Conservation (phyloP, 1,284 basidiomycete genomes). For the Athelia psychrophila region DNA sequence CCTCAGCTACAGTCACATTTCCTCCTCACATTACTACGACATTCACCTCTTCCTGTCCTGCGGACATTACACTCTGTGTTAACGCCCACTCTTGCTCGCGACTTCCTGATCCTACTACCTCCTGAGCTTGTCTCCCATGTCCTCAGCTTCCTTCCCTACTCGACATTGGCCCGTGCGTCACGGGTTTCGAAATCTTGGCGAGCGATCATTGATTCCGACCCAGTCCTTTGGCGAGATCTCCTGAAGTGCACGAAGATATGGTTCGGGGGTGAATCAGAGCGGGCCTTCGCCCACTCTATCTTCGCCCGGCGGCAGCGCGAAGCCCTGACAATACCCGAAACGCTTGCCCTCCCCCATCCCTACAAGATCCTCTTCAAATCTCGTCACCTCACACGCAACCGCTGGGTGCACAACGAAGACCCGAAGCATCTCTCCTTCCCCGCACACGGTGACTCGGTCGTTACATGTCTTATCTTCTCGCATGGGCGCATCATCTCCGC, state of each 20-base stretch:
- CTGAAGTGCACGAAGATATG: slow-evolving; percentile 77
- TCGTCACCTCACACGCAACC: slow-evolving; percentile 71
- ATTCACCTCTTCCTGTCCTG: slow-evolving; percentile 80
- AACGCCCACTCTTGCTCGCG: slow-evolving; percentile 81
- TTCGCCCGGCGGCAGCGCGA: slow-evolving; percentile 52
- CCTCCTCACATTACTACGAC: slow-evolving; percentile 78
- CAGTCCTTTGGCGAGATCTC: slow-evolving; percentile 80
- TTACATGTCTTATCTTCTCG: slow-evolving; percentile 93
- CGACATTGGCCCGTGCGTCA: slow-evolving; percentile 75
- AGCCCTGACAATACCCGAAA: slow-evolving; percentile 34
- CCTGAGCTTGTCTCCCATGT: slow-evolving; percentile 83
- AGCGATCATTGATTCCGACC: slow-evolving; percentile 79
- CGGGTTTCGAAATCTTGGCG: slow-evolving; percentile 82
- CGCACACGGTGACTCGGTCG: slow-evolving; percentile 86
- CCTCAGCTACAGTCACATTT: slow-evolving; percentile 80
- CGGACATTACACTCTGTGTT: slow-evolving; percentile 81
- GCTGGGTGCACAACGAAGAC: slow-evolving; percentile 74
- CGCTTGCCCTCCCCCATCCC: slow-evolving; percentile 72
- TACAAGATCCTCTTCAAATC: slow-evolving; percentile 88
- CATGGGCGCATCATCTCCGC: slow-evolving; percentile 92
- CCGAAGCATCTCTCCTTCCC: slow-evolving; percentile 79
- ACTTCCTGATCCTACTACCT: slow-evolving; percentile 83
- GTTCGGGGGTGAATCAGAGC: slow-evolving; percentile 80
- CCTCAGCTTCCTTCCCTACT: slow-evolving; percentile 74
- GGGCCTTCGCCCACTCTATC: slow-evolving; percentile 64